These are phyloP conservation scores for Scheffersomyces coipomensis DNA, from an alignment of 805 yeast species.

Conservation along the genomic window DNA sequence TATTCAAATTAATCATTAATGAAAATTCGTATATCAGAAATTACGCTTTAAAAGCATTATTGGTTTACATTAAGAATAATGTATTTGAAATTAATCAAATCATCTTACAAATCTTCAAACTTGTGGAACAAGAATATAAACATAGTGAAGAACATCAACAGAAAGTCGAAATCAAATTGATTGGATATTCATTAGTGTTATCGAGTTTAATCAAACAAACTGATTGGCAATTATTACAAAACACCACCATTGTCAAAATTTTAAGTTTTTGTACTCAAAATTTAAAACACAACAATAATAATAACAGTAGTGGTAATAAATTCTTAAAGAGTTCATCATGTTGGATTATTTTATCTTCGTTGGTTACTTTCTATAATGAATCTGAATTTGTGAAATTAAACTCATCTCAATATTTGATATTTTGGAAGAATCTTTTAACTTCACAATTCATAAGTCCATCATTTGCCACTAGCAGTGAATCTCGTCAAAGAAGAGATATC, in stretches of 20 bases:
- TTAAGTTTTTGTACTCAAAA: conserved; percentile 46
- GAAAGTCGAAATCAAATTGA: conserved; percentile 15
- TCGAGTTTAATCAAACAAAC: conserved; percentile 36
- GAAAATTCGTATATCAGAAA: conserved; percentile 32
- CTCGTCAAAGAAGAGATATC: conserved; percentile 24
- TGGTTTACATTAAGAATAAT: conserved; percentile 26
- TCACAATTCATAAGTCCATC: conserved; percentile 34
- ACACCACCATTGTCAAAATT: conserved; percentile 38
- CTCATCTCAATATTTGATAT: conserved; percentile 42
- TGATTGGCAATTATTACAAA: conserved; percentile 31
- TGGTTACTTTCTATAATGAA: conserved; percentile 38
- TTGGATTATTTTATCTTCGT: conserved; percentile 41
- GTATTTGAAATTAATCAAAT: conserved; percentile 35
- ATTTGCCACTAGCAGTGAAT: conserved; percentile 11
- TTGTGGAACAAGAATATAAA: conserved; percentile 28
- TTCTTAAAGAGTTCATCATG: conserved; percentile 30
- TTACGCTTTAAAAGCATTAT: conserved; percentile 30
- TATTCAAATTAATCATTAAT: conserved; percentile 31
- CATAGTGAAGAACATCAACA: conserved; percentile 7
- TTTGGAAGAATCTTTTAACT: conserved; percentile 44
- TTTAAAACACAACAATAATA: conserved; percentile 34
- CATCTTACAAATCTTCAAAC: conserved; percentile 27
- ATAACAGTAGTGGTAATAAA: conserved; percentile 15
- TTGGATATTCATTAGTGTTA: conserved; percentile 34
- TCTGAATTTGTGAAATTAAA: conserved; percentile 43